These are phyloP conservation scores for Coniochaeta sp. DNA, from an alignment of 2,329 filamentous ascomycete genomes.

Conservation along the genomic window DNA sequence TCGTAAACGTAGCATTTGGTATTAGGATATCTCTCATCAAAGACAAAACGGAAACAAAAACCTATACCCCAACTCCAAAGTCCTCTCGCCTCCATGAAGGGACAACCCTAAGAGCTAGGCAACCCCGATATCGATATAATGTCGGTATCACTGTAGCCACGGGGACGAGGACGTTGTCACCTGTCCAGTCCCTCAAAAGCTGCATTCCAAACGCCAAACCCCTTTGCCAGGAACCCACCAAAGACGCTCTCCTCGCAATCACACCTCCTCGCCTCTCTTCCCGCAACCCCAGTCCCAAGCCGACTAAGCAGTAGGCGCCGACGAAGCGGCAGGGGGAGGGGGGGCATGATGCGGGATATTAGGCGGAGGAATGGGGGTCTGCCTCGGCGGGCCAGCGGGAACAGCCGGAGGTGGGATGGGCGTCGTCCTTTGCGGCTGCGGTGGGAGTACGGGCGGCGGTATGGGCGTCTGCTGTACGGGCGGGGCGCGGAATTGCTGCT, in stretches of 20 bases:
- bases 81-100: too few species aligned
- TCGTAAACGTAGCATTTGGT: too few species aligned
- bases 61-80: too few species aligned
- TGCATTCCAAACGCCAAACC: neutral
- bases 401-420: constrained; percentile 18
- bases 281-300: neutral
- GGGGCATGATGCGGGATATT: constrained; percentile 14
- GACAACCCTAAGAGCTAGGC: too few species aligned
- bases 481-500: constrained; percentile 8
- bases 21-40: too few species aligned
- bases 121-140: too few species aligned
- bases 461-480: constrained; percentile 3
- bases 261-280: neutral
- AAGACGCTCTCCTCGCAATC: neutral
- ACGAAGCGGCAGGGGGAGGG: constrained; percentile 7
- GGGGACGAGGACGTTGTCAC: too few species aligned
- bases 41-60: too few species aligned
- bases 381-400: constrained; percentile 13
- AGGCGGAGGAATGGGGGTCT: constrained; percentile 20
- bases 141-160: neutral
- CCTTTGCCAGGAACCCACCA: neutral
- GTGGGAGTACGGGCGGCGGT: neutral
- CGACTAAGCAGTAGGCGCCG: constrained; percentile 9
- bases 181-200: too few species aligned
- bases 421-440: constrained; percentile 9